Percentiles rank a stretch among this genome's conserved stretches.
Conservation (phyloP, 2,329 filamentous ascomycete genomes). For the Neonectria magnoliae region DNA sequence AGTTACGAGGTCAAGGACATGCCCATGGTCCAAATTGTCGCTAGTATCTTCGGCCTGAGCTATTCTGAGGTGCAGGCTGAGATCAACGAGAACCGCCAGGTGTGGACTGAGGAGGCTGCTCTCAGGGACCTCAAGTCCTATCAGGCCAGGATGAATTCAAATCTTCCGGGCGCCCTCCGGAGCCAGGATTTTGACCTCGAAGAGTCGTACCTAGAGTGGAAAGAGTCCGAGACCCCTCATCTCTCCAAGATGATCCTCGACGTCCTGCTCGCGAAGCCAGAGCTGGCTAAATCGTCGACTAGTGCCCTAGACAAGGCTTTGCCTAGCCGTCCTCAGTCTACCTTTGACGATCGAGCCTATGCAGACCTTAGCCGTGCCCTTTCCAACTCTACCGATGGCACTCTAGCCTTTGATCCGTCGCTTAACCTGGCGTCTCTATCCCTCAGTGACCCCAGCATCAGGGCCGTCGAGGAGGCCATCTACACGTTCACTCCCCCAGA, state of each 20-base stretch:
- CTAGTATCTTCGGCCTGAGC: slow-evolving; percentile 83
- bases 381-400: slow-evolving; percentile 55
- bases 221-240: slow-evolving; percentile 86
- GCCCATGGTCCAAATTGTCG: slow-evolving; percentile 89
- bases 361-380: slow-evolving; percentile 63
- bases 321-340: slow-evolving; percentile 59
- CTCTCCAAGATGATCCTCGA: slow-evolving; percentile 94
- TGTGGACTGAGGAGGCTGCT: slow-evolving; percentile 93
- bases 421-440: slow-evolving; percentile 74
- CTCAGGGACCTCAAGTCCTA: slow-evolving; percentile 93
- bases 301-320: slow-evolving; percentile 66
- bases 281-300: slow-evolving; percentile 81
- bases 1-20: slow-evolving; percentile 97
- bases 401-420: slow-evolving; percentile 69
- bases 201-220: slow-evolving; percentile 90
- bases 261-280: slow-evolving; percentile 85
- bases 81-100: slow-evolving; percentile 80
- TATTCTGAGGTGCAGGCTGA: slow-evolving; percentile 85
- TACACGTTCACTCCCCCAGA: slow-evolving; percentile 94
- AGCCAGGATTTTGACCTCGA: slow-evolving; percentile 90
- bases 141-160: slow-evolving; percentile 85
- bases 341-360: slow-evolving; percentile 62
- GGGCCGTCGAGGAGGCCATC: slow-evolving; percentile 68
- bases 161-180: slow-evolving; percentile 79
- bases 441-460: slow-evolving; percentile 64